These are phyloP conservation scores for Lepidium africanum DNA, from an alignment of 345 rosid genomes.

Conservation along the genomic window DNA sequence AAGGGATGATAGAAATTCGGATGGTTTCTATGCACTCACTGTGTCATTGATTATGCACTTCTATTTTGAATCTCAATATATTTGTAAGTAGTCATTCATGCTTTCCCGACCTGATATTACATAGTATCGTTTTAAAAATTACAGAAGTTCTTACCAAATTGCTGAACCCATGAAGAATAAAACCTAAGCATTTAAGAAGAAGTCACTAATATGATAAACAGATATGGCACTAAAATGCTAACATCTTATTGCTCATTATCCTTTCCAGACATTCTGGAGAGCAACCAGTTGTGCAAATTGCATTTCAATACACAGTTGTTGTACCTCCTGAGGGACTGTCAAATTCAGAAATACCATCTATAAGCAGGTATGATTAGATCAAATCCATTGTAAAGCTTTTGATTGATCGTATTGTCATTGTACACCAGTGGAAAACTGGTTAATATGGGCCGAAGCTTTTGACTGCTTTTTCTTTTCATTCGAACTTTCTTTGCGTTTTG, in stretches of 20 bases:
- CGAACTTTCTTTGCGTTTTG: neutral
- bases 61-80: neutral
- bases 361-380: conserved; percentile 57
- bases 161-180: neutral
- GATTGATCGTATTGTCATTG: neutral
- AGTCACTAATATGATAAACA: neutral
- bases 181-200: neutral
- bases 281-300: conserved; percentile 87
- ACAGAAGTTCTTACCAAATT: neutral
- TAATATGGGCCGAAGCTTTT: neutral
- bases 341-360: conserved; percentile 42
- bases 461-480: neutral
- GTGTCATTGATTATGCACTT: neutral
- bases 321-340: conserved; percentile 76
- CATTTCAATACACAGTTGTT: conserved; percentile 86
- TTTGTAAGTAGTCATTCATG: neutral
- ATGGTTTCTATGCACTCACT: neutral
- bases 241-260: neutral
- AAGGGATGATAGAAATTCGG: neutral
- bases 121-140: neutral
- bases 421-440: neutral
- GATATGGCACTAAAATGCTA: neutral
- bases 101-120: neutral
- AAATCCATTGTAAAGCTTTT: neutral
- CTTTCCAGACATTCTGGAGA: conserved; percentile 65